A percentile compares a stretch with the other conserved stretches of the same genome.
Evolutionary conservation across 140 eudicot species (phyloP).

Genomic region (Anethum foeniculum): DNA sequence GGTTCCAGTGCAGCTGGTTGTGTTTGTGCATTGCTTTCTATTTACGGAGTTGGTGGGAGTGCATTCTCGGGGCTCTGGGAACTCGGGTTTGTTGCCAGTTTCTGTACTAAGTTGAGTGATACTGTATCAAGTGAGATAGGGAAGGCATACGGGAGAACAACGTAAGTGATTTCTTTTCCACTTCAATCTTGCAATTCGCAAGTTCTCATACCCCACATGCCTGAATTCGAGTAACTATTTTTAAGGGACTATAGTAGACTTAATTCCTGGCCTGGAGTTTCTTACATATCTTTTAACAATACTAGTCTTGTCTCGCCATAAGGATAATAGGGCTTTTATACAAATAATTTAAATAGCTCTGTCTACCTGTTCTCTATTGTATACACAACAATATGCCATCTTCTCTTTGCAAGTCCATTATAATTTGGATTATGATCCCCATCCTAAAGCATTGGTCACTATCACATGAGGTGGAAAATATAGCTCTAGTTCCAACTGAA

Average conservation of each 20-base stretch:
- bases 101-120: slow-evolving; percentile 92
- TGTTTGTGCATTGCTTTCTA: slow-evolving; percentile 77
- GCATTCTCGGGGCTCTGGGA: slow-evolving; percentile 68
- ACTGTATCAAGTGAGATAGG: slow-evolving; percentile 99
- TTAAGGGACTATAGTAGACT: not conserved
- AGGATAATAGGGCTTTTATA: not conserved
- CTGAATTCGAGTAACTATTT: not conserved
- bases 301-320: not conserved
- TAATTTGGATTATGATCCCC: not conserved
- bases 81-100: slow-evolving; percentile 97
- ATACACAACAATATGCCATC: not conserved
- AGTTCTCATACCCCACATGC: not conserved
- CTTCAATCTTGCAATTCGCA: not conserved
- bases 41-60: slow-evolving; percentile 64
- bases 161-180: slow-evolving; percentile 42
- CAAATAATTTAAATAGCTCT: not conserved
- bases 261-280: not conserved
- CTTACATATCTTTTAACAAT: not conserved
- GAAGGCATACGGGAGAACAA: slow-evolving; percentile 87
- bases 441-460: not conserved
- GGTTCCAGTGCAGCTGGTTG: slow-evolving; percentile 99
- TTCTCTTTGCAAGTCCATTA: not conserved
- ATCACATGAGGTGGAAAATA: not conserved
- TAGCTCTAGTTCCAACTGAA: not conserved
- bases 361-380: not conserved